These are phyloP conservation scores for Fusarium penzigii DNA, from an alignment of 2,329 filamentous ascomycete species.

Conservation along the genomic window DNA sequence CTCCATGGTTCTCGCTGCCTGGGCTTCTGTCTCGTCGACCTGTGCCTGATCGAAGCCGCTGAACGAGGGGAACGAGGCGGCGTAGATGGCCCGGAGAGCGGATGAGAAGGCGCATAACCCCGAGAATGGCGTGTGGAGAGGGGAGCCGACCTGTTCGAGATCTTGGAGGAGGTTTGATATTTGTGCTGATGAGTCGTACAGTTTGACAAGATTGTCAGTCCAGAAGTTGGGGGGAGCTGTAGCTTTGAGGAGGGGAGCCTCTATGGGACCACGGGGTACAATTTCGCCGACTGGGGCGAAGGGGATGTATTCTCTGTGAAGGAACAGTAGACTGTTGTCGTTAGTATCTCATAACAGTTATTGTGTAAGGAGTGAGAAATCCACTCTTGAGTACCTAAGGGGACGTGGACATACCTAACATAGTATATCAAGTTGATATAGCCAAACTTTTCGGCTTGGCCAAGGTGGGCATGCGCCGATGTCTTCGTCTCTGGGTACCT, in stretches of 20 bases:
- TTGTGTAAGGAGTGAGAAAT: too few species aligned
- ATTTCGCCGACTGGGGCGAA: slow-evolving; percentile 27
- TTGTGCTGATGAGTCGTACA: slow-evolving; percentile 23
- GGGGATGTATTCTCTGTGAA: slow-evolving; percentile 24
- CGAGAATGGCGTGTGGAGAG: slow-evolving; percentile 24
- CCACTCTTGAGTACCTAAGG: too few species aligned
- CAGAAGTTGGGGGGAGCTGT: slow-evolving; percentile 22
- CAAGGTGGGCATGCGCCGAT: slow-evolving; percentile 23
- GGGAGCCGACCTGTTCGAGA: slow-evolving; percentile 19
- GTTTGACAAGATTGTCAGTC: slow-evolving; percentile 14
- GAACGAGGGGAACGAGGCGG: slow-evolving; percentile 20
- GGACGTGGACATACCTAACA: slow-evolving; percentile 14
- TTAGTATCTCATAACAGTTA: neutral
- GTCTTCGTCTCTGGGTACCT: slow-evolving; percentile 25
- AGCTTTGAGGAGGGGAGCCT: slow-evolving; percentile 22
- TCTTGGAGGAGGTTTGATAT: slow-evolving; percentile 24
- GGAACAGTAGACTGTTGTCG: slow-evolving; percentile 11
- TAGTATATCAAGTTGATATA: slow-evolving; percentile 30
- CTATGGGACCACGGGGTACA: slow-evolving; percentile 24
- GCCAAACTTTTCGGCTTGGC: slow-evolving; percentile 27
- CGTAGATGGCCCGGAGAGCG: slow-evolving; percentile 19
- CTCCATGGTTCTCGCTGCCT: slow-evolving; percentile 15
- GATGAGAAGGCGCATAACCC: slow-evolving; percentile 24
- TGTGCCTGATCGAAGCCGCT: slow-evolving; percentile 16
- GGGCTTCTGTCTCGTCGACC: slow-evolving; percentile 4